Percentiles rank a stretch among this genome's conserved stretches.
These are phyloP conservation scores for Fusarium cyanostomum DNA, from an alignment of 2,329 filamentous ascomycete species.

Conservation along the genomic window DNA sequence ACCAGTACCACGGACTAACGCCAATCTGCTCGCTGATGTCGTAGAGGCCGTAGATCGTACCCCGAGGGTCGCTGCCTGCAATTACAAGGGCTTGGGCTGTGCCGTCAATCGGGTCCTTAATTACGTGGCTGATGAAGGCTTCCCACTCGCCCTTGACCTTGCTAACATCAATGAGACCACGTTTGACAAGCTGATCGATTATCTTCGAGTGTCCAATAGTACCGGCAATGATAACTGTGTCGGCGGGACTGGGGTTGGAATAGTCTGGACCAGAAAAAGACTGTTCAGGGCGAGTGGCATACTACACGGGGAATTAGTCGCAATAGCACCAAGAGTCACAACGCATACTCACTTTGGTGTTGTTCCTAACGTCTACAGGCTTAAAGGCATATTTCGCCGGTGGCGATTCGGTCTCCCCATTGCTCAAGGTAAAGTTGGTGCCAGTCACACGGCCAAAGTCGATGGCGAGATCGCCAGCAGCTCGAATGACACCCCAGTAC, in stretches of 20 bases:
- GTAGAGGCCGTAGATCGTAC: constrained; percentile 69
- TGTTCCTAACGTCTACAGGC: constrained; percentile 57
- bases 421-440: constrained; percentile 68
- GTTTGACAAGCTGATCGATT: constrained; percentile 66
- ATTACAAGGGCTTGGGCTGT: constrained; percentile 61
- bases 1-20: constrained; percentile 65
- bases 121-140: constrained; percentile 68
- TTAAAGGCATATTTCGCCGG: constrained; percentile 54
- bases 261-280: constrained; percentile 54
- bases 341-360: constrained; percentile 53
- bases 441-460: constrained; percentile 79
- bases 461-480: constrained; percentile 71
- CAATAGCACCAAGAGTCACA: too few species aligned
- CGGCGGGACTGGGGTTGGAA: constrained; percentile 52
- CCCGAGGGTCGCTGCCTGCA: constrained; percentile 66
- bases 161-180: constrained; percentile 66
- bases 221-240: constrained; percentile 71
- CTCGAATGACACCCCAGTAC: constrained; percentile 74
- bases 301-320: constrained; percentile 1
- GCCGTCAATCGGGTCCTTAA: constrained; percentile 57
- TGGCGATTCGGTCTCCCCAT: constrained; percentile 51
- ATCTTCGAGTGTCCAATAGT: constrained; percentile 72
- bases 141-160: constrained; percentile 73
- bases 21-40: constrained; percentile 69
- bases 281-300: constrained; percentile 28